Percentiles rank a stretch among this genome's conserved stretches.
These are phyloP conservation scores for Ophiocordyceps camponoti-leonardi DNA, from an alignment of 2,329 filamentous ascomycete genomes.

Conservation along the genomic window DNA sequence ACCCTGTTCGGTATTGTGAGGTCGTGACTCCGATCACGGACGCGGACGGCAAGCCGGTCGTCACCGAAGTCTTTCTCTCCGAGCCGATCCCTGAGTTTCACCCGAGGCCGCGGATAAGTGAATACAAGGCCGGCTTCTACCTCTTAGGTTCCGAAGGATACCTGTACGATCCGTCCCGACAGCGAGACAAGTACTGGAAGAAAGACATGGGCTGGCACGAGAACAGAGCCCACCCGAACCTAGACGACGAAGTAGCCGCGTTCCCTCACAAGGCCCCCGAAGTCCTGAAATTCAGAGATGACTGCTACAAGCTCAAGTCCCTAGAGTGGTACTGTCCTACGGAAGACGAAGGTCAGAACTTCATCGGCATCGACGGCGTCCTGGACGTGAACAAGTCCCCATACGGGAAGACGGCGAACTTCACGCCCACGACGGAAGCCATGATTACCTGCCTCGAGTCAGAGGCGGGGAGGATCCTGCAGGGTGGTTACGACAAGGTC, in stretches of 20 bases:
- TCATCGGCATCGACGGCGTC: background rate
- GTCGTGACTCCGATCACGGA: background rate
- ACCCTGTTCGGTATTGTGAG: background rate
- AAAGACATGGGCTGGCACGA: background rate
- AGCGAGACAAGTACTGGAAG: background rate
- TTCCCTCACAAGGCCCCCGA: background rate
- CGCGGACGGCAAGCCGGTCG: background rate
- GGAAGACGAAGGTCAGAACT: background rate
- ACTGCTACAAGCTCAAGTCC: background rate
- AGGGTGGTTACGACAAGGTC: background rate
- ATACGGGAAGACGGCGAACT: background rate
- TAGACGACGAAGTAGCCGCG: background rate
- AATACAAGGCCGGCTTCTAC: background rate
- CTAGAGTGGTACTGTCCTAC: background rate
- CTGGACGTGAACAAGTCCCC: background rate
- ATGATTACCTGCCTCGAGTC: background rate
- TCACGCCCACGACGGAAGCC: background rate
- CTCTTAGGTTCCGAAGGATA: background rate
- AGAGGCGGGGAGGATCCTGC: background rate
- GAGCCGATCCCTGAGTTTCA: background rate
- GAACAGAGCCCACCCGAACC: background rate
- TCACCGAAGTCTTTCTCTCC: background rate
- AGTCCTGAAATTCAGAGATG: background rate
- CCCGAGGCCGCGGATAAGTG: background rate
- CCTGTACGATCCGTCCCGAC: background rate